Evolutionary conservation across 2,329 filamentous ascomycete genomes (phyloP).

Genomic region (Endoconidiophora polonica): DNA sequence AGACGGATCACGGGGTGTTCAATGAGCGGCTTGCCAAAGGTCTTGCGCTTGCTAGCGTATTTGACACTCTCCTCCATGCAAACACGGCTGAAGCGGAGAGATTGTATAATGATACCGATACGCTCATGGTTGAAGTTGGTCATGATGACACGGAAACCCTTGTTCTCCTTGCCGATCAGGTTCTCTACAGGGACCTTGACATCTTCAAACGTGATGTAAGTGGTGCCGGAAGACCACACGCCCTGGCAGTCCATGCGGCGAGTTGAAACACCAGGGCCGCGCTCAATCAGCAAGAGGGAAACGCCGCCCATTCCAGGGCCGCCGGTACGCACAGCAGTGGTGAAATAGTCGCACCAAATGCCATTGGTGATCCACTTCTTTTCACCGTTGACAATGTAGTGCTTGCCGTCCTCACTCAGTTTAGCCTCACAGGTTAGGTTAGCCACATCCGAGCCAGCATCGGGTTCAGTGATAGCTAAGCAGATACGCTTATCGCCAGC

Average conservation of each 20-base stretch:
- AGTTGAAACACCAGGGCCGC: slow-evolving; percentile 74
- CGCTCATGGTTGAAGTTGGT: slow-evolving; percentile 99
- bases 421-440: slow-evolving; percentile 94
- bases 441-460: slow-evolving; percentile 87
- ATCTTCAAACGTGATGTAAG: slow-evolving; percentile 96
- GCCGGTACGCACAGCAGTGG: slow-evolving; percentile 82
- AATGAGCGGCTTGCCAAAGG: slow-evolving; percentile 92
- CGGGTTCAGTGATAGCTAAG: slow-evolving; percentile 89
- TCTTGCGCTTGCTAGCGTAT: slow-evolving; percentile 92
- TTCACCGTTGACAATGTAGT: slow-evolving; percentile 98
- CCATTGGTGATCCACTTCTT: slow-evolving; percentile 99
- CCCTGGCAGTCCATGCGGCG: slow-evolving; percentile 97
- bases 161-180: slow-evolving; percentile 91
- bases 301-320: slow-evolving; percentile 84
- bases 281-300: slow-evolving; percentile 81
- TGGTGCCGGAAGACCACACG: slow-evolving; percentile 88
- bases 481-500: slow-evolving; percentile 94
- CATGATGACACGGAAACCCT: slow-evolving; percentile 92
- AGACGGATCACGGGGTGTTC: slow-evolving; percentile 94
- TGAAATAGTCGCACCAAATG: slow-evolving; percentile 94
- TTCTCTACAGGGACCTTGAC: slow-evolving; percentile 99
- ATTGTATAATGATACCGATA: slow-evolving; percentile 97
- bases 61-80: slow-evolving; percentile 95
- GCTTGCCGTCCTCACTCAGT: slow-evolving; percentile 85
- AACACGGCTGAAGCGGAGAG: slow-evolving; percentile 82